phyloP scores from a whole-genome alignment of 2,329 filamentous ascomycete genomes.

The Graphiopsis chlorocephala region DNA sequence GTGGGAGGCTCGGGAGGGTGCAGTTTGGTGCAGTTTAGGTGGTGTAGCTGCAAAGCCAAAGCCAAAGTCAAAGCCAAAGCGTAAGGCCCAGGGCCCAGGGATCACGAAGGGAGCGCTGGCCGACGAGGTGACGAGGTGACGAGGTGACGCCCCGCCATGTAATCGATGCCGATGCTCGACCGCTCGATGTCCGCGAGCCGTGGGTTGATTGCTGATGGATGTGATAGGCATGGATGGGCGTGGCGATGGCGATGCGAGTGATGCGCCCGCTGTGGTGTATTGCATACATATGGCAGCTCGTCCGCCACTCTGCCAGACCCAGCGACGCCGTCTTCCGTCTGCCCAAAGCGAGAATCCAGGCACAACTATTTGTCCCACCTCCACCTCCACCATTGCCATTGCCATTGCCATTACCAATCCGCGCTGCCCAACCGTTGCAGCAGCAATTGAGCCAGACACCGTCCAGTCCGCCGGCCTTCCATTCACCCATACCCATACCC shows the following conservation, averaged over 20 bases:
- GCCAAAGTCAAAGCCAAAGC: conserved; percentile 5
- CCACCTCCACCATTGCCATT: background rate
- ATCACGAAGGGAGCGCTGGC: background rate
- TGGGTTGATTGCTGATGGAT: background rate
- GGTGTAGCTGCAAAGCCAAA: background rate
- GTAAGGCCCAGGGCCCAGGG: background rate
- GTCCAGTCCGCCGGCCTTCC: background rate
- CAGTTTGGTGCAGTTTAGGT: background rate
- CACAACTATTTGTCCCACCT: background rate
- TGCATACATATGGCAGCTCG: background rate
- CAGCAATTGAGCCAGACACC: background rate
- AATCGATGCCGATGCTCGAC: conserved; percentile 1
- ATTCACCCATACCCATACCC: background rate
- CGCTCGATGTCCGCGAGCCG: conserved; percentile 1
- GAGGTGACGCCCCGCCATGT: background rate
- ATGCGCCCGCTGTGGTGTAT: no score
- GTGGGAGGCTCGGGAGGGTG: no score
- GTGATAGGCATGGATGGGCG: background rate
- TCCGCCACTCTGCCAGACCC: background rate
- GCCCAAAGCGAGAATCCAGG: background rate
- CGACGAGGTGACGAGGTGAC: background rate
- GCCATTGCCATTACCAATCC: background rate
- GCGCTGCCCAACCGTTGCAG: background rate
- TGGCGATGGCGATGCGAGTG: background rate
- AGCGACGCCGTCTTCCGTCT: background rate